These are phyloP conservation scores for Boletus rex-veris DNA, from an alignment of 768 basidiomycete genomes.

Conservation along the genomic window DNA sequence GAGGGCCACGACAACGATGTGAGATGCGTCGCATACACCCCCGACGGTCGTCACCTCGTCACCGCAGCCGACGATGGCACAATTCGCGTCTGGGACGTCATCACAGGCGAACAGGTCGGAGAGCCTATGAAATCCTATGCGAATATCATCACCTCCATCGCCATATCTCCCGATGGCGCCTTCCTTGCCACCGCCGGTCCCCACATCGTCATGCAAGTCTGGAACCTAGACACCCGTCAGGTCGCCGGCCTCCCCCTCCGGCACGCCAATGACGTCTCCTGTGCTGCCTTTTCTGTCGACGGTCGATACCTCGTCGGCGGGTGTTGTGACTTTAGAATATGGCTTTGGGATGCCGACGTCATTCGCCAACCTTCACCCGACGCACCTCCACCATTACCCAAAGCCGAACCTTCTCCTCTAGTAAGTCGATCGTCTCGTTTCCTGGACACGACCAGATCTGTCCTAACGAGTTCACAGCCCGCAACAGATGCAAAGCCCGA, in stretches of 20 bases:
- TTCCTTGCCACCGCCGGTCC: constrained; percentile 33
- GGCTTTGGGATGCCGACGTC: constrained; percentile 27
- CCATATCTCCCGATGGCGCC: constrained; percentile 30
- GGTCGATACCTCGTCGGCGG: constrained; percentile 27
- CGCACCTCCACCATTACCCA: constrained; percentile 7
- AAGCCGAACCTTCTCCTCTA: constrained; percentile 5
- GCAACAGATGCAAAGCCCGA: constrained; percentile 5
- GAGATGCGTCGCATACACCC: constrained; percentile 30
- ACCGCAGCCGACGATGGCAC: constrained; percentile 32
- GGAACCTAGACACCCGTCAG: constrained; percentile 26
- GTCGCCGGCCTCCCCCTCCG: constrained; percentile 19
- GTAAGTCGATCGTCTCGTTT: constrained; percentile 5
- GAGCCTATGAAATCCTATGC: constrained; percentile 28
- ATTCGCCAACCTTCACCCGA: constrained; percentile 15
- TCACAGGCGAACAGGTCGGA: constrained; percentile 29
- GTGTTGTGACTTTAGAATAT: constrained; percentile 29
- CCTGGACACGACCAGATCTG: not conserved
- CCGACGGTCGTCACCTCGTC: constrained; percentile 26
- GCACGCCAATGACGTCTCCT: constrained; percentile 30
- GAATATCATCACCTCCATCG: constrained; percentile 29
- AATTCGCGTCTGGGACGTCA: constrained; percentile 30
- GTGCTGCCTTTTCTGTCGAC: constrained; percentile 31
- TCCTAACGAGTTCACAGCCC: constrained; percentile 10
- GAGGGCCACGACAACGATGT: constrained; percentile 29
- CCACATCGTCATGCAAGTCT: constrained; percentile 28